These are phyloP conservation scores for Xerocomus amazonicus DNA, from an alignment of 1,284 basidiomycete species.

Conservation along the genomic window DNA sequence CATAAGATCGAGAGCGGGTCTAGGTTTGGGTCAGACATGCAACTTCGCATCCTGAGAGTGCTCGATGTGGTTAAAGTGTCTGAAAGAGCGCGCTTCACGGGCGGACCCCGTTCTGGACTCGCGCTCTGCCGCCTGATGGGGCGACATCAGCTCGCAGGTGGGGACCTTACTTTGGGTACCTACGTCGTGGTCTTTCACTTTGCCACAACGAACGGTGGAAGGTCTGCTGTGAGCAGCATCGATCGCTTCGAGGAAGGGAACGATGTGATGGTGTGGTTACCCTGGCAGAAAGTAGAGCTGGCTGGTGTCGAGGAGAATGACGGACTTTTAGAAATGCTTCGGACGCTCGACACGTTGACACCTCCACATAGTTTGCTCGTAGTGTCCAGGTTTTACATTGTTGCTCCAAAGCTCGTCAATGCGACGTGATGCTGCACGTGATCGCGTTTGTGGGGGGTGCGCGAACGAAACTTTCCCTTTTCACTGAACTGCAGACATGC, in stretches of 20 bases:
- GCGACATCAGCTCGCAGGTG: conserved; percentile 16
- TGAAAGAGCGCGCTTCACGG: conserved; percentile 11
- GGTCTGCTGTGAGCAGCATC: conserved; percentile 14
- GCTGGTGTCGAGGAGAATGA: conserved; percentile 4
- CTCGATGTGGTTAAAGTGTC: conserved; percentile 25
- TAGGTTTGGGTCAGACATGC: conserved; percentile 32
- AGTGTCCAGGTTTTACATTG: conserved; percentile 29
- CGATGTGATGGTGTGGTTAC: conserved; percentile 30
- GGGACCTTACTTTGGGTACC: conserved; percentile 26
- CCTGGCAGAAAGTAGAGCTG: conserved; percentile 31
- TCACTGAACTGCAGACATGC: conserved; percentile 13
- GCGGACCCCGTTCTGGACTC: conserved; percentile 21
- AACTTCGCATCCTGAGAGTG: conserved; percentile 34
- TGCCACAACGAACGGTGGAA: conserved; percentile 11
- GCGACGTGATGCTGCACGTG: conserved; percentile 1
- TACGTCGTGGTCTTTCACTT: conserved; percentile 33
- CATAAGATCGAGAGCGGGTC: conserved; percentile 24
- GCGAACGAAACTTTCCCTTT: neutral
- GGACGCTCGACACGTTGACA: conserved; percentile 26
- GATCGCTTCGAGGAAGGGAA: conserved; percentile 24
- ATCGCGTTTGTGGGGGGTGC: neutral
- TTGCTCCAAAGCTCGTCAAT: conserved; percentile 6
- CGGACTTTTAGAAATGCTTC: conserved; percentile 19
- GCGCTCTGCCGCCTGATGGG: conserved; percentile 28
- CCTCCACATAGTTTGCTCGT: conserved; percentile 31